Conservation (phyloP, 495 filamentous ascomycete genomes). For the Platismatia glauca region DNA sequence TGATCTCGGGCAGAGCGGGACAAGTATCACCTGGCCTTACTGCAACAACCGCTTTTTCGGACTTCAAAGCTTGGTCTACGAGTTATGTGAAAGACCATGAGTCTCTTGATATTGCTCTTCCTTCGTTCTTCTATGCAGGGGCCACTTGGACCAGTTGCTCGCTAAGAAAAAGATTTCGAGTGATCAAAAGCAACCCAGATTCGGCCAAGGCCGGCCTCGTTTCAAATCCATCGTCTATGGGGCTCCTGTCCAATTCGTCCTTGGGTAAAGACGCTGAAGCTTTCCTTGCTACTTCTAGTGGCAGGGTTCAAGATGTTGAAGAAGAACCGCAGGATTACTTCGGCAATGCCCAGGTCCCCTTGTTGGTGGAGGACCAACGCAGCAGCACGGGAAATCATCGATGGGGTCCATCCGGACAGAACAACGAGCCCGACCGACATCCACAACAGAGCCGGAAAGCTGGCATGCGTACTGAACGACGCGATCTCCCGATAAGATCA, state of each 20-base stretch:
- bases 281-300: slow-evolving; percentile 8
- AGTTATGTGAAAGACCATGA: slow-evolving; percentile 40
- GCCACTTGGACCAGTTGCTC: slow-evolving; percentile 57
- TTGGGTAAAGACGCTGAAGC: slow-evolving; percentile 11
- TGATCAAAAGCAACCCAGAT: slow-evolving; percentile 44
- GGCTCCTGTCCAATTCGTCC: slow-evolving; percentile 8
- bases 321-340: slow-evolving; percentile 42
- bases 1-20: slow-evolving; percentile 38
- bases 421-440: background rate
- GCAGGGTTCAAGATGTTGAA: slow-evolving; percentile 4
- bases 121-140: slow-evolving; percentile 45
- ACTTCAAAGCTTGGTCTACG: slow-evolving; percentile 57
- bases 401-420: background rate
- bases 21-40: slow-evolving; percentile 28
- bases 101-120: slow-evolving; percentile 36
- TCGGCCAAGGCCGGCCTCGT: slow-evolving; percentile 8
- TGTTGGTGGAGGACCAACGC: background rate
- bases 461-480: background rate
- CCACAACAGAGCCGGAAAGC: background rate
- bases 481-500: slow-evolving; percentile 1
- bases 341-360: slow-evolving; percentile 26
- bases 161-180: slow-evolving; percentile 50
- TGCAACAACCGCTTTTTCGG: slow-evolving; percentile 35
- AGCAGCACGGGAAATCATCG: slow-evolving; percentile 1
- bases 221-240: slow-evolving; percentile 19